These are phyloP conservation scores for Cladosporium sp. DNA, from an alignment of 2,329 filamentous ascomycete genomes.

Conservation along the genomic window DNA sequence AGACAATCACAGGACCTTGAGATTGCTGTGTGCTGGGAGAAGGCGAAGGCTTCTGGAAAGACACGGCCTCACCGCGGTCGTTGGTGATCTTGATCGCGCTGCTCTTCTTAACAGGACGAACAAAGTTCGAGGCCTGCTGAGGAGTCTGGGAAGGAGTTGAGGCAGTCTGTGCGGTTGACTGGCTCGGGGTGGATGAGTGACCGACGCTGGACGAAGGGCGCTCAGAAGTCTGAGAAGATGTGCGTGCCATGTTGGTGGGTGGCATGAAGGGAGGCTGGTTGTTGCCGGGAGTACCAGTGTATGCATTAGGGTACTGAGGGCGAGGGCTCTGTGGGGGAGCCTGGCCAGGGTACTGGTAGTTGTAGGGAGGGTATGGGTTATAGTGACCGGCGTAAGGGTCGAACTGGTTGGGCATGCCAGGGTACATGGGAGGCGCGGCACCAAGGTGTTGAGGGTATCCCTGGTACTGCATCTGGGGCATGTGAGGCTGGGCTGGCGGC, in stretches of 20 bases:
- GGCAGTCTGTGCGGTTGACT: slow-evolving; percentile 46
- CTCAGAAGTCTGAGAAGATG: slow-evolving; percentile 73
- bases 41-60: slow-evolving; percentile 60
- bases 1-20: slow-evolving; percentile 65
- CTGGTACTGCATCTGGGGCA: slow-evolving; percentile 64
- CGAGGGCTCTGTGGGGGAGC: slow-evolving; percentile 47
- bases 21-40: slow-evolving; percentile 57
- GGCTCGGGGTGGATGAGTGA: slow-evolving; percentile 51
- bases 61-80: slow-evolving; percentile 72
- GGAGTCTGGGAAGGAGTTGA: slow-evolving; percentile 56
- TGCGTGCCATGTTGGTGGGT: slow-evolving; percentile 71
- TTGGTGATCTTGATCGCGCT: slow-evolving; percentile 83
- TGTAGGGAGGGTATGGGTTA: slow-evolving; percentile 44
- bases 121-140: slow-evolving; percentile 62
- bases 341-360: slow-evolving; percentile 53
- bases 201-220: slow-evolving; percentile 61
- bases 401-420: slow-evolving; percentile 34
- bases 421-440: slow-evolving; percentile 1
- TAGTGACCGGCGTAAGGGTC: slow-evolving; percentile 50
- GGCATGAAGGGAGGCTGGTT: slow-evolving; percentile 60
- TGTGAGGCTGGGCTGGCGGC: slow-evolving; percentile 64
- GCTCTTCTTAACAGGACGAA: slow-evolving; percentile 67
- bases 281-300: slow-evolving; percentile 45
- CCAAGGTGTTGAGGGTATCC: slow-evolving; percentile 56
- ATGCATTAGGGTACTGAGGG: slow-evolving; percentile 48